phyloP scores from a whole-genome alignment of 2,329 filamentous ascomycete genomes.

The Venturia asperata region DNA sequence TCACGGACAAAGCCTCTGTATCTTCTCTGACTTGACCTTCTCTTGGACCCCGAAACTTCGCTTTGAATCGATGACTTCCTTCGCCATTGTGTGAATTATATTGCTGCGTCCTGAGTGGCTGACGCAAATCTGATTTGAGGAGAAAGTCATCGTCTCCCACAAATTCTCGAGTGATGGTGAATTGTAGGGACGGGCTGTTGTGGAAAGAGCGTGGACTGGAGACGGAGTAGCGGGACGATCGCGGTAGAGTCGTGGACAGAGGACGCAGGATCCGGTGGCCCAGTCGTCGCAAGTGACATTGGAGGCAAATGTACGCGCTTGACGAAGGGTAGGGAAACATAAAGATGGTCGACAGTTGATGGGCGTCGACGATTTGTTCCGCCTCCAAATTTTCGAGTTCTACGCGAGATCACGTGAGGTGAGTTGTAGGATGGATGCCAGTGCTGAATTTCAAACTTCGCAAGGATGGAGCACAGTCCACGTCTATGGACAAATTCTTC shows the following conservation, averaged over 20 bases:
- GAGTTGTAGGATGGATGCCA: no score
- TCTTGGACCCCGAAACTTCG: constrained; percentile 25
- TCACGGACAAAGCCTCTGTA: constrained; percentile 27
- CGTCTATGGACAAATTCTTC: no score
- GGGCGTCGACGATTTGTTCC: background rate
- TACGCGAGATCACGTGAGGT: background rate
- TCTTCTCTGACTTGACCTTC: constrained; percentile 26
- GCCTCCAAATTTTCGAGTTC: background rate
- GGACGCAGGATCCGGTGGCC: constrained; percentile 24
- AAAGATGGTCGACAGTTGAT: constrained; percentile 20
- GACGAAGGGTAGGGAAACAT: constrained; percentile 34
- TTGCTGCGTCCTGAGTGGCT: background rate
- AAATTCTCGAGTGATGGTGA: constrained; percentile 14
- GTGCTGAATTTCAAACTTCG: no score
- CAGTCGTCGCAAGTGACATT: constrained; percentile 31
- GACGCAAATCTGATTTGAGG: background rate
- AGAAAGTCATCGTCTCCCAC: constrained; percentile 18
- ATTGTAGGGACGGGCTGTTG: background rate
- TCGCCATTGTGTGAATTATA: background rate
- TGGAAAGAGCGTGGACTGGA: background rate
- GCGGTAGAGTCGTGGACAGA: constrained; percentile 8
- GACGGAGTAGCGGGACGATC: background rate
- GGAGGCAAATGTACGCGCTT: constrained; percentile 34
- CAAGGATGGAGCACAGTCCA: no score
- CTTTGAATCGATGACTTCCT: constrained; percentile 17